Evolutionary conservation across 306 rosid species (phyloP).

Genomic region (Medicago ruthenica): DNA sequence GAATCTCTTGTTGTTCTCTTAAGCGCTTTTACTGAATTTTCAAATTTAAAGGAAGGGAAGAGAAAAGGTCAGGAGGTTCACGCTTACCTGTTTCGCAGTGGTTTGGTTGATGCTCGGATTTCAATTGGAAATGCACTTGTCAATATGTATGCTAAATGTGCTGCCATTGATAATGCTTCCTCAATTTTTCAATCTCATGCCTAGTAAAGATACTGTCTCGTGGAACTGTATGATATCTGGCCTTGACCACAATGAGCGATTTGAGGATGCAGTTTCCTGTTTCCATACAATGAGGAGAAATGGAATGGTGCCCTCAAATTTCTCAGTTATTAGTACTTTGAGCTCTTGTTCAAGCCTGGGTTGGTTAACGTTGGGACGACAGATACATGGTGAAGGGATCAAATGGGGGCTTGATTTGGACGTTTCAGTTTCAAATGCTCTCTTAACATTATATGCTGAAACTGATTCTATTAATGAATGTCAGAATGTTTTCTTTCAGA

Average conservation of each 20-base stretch:
- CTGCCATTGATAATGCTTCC: constrained; percentile 64
- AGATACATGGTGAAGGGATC: constrained; percentile 72
- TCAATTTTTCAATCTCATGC: constrained; percentile 67
- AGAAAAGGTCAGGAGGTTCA: constrained; percentile 83
- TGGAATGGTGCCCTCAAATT: constrained; percentile 74
- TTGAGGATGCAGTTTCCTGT: constrained; percentile 67
- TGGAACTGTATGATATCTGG: constrained; percentile 92
- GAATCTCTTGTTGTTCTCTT: constrained; percentile 78
- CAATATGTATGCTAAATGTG: constrained; percentile 83
- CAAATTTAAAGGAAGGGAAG: constrained; percentile 62
- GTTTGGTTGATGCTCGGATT: constrained; percentile 48
- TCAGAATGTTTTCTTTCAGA: constrained; percentile 67
- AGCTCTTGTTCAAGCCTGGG: constrained; percentile 88
- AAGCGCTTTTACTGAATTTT: constrained; percentile 71
- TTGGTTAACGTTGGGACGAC: constrained; percentile 73
- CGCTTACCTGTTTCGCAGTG: constrained; percentile 57
- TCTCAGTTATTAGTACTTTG: constrained; percentile 82
- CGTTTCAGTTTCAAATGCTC: constrained; percentile 89
- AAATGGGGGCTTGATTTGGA: constrained; percentile 88
- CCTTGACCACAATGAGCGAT: constrained; percentile 75
- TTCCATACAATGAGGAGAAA: constrained; percentile 70
- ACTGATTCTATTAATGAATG: constrained; percentile 61
- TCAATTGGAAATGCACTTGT: constrained; percentile 78
- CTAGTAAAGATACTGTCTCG: constrained; percentile 66
- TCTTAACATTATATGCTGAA: constrained; percentile 79